Evolutionary conservation across 2,329 filamentous ascomycete genomes (phyloP), one percentile per base, ranked within the genome.

Genomic region (Cryphonectria radicalis): DNA sequence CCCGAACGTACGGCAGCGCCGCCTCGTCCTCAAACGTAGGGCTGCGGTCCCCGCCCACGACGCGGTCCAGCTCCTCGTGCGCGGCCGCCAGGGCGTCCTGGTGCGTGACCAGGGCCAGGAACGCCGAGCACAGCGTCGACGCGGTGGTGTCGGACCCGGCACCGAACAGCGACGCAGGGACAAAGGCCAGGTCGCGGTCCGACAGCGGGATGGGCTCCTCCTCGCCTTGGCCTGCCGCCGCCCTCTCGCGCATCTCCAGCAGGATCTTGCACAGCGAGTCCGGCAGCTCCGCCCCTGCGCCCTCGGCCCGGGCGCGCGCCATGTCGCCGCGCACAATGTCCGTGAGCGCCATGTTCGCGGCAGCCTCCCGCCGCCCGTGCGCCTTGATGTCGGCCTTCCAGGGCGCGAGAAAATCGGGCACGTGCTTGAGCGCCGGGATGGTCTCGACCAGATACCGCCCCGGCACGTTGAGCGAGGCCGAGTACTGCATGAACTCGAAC

Each of bases 81-180:
- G 84, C 84, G 43, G 81, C 81, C 3, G 72, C 68, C 14, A 86
- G 80, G 0, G 80, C 79, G 8, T 83, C 79, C 0, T 84, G 84
- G 72, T 84, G 84, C 0, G 84, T 81, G 40, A 84, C 77, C 59
- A 86, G 80, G 0, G 85, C 85, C 5, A 85, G 79, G 13, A 86
- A 80, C 28, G 85, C 85, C 22, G 81, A 82, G 71, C 83, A 84
- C 28, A 87, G 78, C 0, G 83, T 85, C 19, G 81, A 83, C 0
- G 84, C 82, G 0, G 84, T 86, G 0, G 86, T 87, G 72, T 87
- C 86, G 5, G 80, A 85, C 40, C 85, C 82, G 14, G 84, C 85
- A 40, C 85, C 85, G 70, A 84, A 84, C 8, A 85, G 66, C 8
- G 74, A 74, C 0, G 74, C 72, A 77, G 83, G 80, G 7, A 84